Percentiles rank a stretch among this genome's conserved stretches.
phyloP scores from a whole-genome alignment of 306 rosid species.

The Cucurbita pepo region DNA sequence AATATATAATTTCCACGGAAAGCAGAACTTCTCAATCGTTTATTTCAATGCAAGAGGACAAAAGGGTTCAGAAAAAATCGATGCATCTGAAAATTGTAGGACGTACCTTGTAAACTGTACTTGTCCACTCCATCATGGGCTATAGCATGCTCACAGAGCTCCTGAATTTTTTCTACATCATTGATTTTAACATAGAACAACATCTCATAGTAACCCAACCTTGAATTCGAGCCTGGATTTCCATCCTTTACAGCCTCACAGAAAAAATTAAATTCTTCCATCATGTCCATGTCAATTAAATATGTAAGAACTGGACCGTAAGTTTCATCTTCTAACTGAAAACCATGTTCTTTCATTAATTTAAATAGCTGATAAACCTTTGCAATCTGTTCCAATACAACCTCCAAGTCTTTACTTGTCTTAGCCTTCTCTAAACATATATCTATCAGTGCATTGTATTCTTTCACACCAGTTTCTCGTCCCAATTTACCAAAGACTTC shows the following conservation, averaged over 20 bases:
- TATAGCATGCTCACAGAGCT: constrained; percentile 32
- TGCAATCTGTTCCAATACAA: constrained; percentile 34
- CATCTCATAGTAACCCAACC: constrained; percentile 80
- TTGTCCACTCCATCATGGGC: constrained; percentile 20
- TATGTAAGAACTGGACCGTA: constrained; percentile 50
- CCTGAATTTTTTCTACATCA: constrained; percentile 51
- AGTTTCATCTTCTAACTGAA: constrained; percentile 42
- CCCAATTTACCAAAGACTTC: constrained; percentile 43
- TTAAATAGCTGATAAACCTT: constrained; percentile 35
- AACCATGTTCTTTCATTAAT: constrained; percentile 53
- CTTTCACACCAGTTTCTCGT: constrained; percentile 35
- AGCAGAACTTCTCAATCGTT: neutral
- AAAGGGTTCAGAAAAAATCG: neutral
- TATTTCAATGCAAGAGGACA: neutral
- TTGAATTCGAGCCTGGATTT: constrained; percentile 31
- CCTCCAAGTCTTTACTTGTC: constrained; percentile 27
- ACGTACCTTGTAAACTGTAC: constrained; percentile 39
- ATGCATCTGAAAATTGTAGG: constrained; percentile 3
- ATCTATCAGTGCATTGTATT: constrained; percentile 35
- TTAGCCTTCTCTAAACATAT: constrained; percentile 45
- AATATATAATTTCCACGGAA: neutral
- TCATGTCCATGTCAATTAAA: constrained; percentile 50
- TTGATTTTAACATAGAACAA: constrained; percentile 43
- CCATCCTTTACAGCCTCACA: constrained; percentile 28
- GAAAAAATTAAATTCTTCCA: constrained; percentile 48